These are phyloP conservation scores for Penicillium canariense DNA, from an alignment of 495 filamentous ascomycete genomes.

Conservation along the genomic window DNA sequence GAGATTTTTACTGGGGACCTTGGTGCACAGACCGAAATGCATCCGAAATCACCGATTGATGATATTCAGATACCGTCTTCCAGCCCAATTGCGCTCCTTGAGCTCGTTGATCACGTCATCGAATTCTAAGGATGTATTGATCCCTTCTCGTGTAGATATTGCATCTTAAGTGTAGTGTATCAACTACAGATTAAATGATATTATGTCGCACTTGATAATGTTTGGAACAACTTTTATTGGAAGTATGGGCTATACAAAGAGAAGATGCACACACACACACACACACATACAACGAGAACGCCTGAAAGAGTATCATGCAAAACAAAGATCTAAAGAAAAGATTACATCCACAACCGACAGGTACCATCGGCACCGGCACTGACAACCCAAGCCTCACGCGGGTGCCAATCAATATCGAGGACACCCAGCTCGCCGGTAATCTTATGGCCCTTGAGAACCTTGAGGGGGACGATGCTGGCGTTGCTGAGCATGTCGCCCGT, in stretches of 20 bases:
- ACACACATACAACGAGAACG: slow-evolving; percentile 19
- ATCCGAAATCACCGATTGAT: too few relatives aligned
- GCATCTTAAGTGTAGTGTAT: too few relatives aligned
- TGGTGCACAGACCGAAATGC: too few relatives aligned
- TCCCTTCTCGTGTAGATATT: too few relatives aligned
- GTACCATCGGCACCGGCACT: slow-evolving; percentile 94
- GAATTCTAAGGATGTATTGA: too few relatives aligned
- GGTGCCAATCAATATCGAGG: slow-evolving; percentile 93
- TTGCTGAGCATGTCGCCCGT: slow-evolving; percentile 93
- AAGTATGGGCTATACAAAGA: slow-evolving; percentile 31
- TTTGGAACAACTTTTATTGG: slow-evolving; percentile 25
- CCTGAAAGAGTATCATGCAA: slow-evolving; percentile 27
- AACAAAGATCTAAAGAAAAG: slow-evolving; percentile 10
- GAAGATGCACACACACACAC: slow-evolving; percentile 31
- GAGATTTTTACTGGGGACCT: too few relatives aligned
- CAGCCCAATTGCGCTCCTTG: too few relatives aligned
- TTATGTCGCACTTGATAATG: too few relatives aligned
- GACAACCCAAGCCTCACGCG: slow-evolving; percentile 85
- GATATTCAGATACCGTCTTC: too few relatives aligned
- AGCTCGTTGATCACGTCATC: too few relatives aligned
- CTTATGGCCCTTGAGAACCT: slow-evolving; percentile 88
- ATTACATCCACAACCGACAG: slow-evolving; percentile 71
- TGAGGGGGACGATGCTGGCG: slow-evolving; percentile 91
- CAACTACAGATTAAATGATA: too few relatives aligned
- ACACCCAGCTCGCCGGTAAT: slow-evolving; percentile 76